Percentiles rank a stretch among this genome's conserved stretches.
These are phyloP conservation scores for Metschnikowia henanensis DNA, from an alignment of 805 yeast genomes.

Conservation along the genomic window DNA sequence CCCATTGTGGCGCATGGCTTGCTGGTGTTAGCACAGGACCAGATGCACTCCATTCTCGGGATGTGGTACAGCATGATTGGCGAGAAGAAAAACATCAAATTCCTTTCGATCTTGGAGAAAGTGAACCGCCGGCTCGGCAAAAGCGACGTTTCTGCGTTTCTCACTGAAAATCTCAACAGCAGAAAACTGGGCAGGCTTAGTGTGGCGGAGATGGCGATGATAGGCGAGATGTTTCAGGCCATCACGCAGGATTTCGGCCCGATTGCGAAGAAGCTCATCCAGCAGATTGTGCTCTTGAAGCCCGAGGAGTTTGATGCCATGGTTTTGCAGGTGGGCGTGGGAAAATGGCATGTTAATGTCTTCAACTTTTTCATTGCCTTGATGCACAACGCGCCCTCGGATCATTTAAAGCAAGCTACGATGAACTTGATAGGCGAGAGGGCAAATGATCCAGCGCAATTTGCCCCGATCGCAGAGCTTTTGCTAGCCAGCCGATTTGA, in stretches of 20 bases:
- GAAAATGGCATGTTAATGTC: conserved; percentile 30
- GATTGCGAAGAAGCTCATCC: conserved; percentile 35
- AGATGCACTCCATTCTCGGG: conserved; percentile 15
- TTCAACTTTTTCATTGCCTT: conserved; percentile 34
- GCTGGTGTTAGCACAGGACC: conserved; percentile 8
- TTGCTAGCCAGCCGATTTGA: conserved; percentile 27
- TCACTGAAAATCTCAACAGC: conserved; percentile 20
- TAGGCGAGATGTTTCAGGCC: conserved; percentile 23
- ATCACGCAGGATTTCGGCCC: conserved; percentile 22
- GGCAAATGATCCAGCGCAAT: conserved; percentile 19
- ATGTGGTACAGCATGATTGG: conserved; percentile 20
- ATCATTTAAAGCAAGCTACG: conserved; percentile 26
- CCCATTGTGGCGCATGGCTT: conserved; percentile 10
- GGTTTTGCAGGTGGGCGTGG: conserved; percentile 22
- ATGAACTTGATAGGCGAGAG: conserved; percentile 21
- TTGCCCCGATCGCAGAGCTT: conserved; percentile 22
- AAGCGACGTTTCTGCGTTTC: conserved; percentile 16
- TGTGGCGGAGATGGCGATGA: conserved; percentile 19
- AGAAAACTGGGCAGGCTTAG: conserved; percentile 20
- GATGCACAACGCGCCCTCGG: conserved; percentile 37
- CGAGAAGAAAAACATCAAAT: conserved; percentile 20
- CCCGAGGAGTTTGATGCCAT: conserved; percentile 26
- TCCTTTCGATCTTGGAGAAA: conserved; percentile 20
- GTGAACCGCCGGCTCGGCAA: conserved; percentile 9
- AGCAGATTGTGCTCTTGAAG: conserved; percentile 30